Base-by-base conservation (phyloP, 306 rosid species). In the Heteromeles arbutifolia region DNA sequence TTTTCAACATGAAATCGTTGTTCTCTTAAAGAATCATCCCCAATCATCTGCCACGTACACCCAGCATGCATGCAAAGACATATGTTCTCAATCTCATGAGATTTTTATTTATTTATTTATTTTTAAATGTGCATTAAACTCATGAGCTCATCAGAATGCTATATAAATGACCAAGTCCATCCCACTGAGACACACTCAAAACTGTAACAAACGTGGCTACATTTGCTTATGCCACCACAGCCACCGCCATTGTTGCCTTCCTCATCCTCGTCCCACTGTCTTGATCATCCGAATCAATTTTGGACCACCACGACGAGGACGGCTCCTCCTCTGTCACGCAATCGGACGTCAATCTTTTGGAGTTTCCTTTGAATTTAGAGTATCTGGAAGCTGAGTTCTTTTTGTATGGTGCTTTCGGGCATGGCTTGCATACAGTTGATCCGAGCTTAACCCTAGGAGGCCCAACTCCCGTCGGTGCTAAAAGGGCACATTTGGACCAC, bases 361-460 rank as follows among this genome's bases (percentile, higher is more conserved):
- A 89, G 48, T 87, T 89, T 62, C 80, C 94, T 19, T 74, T 91
- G 5, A 89, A 91, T 65, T 84, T 89, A 52, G 94, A 91, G 84
- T 91, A 64, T n/a, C 66, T 87, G 65, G 94, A 91, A 70, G 97
- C 94, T 3, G 97, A 91, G 65, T 87, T 91, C 84, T 89, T 89
- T 69, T 69, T 91, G 58, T 80, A 29, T 75, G 92, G 88, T 22
- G 53, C 92, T 28, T 67, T 82, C 28, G 96, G 97, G 8, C 67
- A 64, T 37, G 97, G 97, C 3, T 80, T 91, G 64, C 91, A 89
- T 37, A 29, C 1, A 54, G 61, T 83, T 72, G 91, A 82, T 41
- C 90, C 97, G 45, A 29, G 75, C 26, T 32, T 89, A 32, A 70
- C 91, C 34, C 63, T 14, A 48, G 89, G 83, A 22, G 97, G 97